Evolutionary conservation across 2,329 filamentous ascomycete species (phyloP).

Genomic region (Paraphoma sp.): DNA sequence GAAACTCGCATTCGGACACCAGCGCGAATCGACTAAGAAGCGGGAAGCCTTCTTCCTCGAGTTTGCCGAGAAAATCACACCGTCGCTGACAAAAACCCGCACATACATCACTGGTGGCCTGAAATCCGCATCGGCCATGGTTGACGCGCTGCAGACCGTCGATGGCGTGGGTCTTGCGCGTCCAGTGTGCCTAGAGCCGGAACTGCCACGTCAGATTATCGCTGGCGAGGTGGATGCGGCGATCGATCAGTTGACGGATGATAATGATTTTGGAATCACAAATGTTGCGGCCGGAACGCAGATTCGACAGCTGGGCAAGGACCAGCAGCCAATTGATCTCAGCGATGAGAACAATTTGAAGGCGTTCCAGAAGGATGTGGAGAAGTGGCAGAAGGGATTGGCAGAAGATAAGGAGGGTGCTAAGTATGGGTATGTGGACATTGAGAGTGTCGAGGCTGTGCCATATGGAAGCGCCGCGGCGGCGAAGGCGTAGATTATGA

Average conservation of each 20-base stretch:
- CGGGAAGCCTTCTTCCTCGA: conserved; percentile 67
- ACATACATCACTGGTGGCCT: conserved; percentile 67
- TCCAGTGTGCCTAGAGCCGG: conserved; percentile 60
- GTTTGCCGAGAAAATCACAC: conserved; percentile 62
- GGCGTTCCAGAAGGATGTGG: conserved; percentile 58
- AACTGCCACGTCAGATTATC: conserved; percentile 55
- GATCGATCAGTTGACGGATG: conserved; percentile 56
- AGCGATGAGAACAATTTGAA: conserved; percentile 56
- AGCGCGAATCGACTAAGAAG: conserved; percentile 62
- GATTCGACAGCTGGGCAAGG: conserved; percentile 61
- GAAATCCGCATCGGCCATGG: conserved; percentile 63
- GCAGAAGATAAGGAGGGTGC: conserved; percentile 46
- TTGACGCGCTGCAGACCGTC: conserved; percentile 62
- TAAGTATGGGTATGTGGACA: conserved; percentile 56
- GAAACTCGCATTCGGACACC: conserved; percentile 58
- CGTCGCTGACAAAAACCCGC: conserved; percentile 62
- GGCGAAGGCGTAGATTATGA: conserved; percentile 1
- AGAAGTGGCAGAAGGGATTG: conserved; percentile 51
- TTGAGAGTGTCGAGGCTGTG: conserved; percentile 44
- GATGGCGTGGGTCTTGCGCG: conserved; percentile 67
- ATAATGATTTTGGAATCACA: conserved; percentile 60
- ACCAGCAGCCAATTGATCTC: conserved; percentile 61
- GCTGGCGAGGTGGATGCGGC: conserved; percentile 52
- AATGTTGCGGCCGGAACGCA: conserved; percentile 58
- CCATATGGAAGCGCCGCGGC: conserved; percentile 44